Evolutionary conservation across 75 land plant genomes (phyloP).

Genomic region (Cupressus sempervirens): DNA sequence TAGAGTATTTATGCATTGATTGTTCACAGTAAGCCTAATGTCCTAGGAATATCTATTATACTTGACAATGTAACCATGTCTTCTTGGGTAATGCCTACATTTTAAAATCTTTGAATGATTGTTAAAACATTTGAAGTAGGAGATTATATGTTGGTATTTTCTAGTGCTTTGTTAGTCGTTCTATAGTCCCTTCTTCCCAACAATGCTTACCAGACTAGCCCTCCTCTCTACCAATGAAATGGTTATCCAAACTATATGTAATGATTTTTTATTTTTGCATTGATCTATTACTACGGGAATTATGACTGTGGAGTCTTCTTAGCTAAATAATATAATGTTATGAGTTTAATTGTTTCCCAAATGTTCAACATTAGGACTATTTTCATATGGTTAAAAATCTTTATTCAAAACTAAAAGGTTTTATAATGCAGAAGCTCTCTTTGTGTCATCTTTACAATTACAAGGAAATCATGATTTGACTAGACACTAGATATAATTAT

Average conservation of each 20-base stretch:
- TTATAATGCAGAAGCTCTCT: not conserved
- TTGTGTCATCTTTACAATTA: not conserved
- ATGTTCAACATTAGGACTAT: not conserved
- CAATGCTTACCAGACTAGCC: slow-evolving; percentile 55
- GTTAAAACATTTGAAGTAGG: slow-evolving; percentile 49
- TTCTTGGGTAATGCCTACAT: slow-evolving; percentile 44
- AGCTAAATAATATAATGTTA: not conserved
- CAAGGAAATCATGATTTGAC: not conserved
- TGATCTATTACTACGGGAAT: not conserved
- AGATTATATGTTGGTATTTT: slow-evolving; percentile 40
- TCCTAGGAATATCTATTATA: slow-evolving; percentile 9
- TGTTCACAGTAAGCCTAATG: not conserved
- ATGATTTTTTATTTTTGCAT: not conserved
- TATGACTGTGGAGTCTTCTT: not conserved
- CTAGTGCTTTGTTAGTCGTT: slow-evolving; percentile 46
- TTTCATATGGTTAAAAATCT: not conserved
- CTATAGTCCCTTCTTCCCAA: slow-evolving; percentile 60
- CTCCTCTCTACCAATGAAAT: slow-evolving; percentile 36
- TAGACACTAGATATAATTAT: not conserved
- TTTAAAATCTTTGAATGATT: slow-evolving; percentile 37
- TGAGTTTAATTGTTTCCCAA: not conserved
- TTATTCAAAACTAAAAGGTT: not conserved
- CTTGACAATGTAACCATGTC: slow-evolving; percentile 89
- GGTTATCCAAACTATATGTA: not conserved
- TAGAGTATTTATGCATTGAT: too few relatives aligned